Evolutionary conservation across 2,329 filamentous ascomycete species (phyloP), one percentile per base, ranked within the genome.

Genomic region (Colletotrichum lupini): DNA sequence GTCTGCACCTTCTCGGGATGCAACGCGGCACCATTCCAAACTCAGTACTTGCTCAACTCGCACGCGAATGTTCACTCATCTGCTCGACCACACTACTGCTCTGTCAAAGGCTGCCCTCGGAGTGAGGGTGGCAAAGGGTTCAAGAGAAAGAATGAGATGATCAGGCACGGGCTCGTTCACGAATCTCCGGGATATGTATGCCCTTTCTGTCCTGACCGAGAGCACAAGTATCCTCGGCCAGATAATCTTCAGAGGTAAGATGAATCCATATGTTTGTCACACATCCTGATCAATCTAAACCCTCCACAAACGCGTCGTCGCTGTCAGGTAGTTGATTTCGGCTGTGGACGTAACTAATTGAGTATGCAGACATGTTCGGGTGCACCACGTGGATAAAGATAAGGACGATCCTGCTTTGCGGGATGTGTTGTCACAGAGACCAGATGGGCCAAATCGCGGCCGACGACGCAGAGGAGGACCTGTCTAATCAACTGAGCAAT

Each of bases 171-270:
- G 1, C 88, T 98, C 3, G 97, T 98, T 4, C 97, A 99, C 79
- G 93, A 95, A 76, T 97, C 95, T 8, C 97, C 97, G 1, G 96
- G 96, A 73, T 99, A 98, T 79, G 92, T 98, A 35, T 99, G 97
- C 81, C 97, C 97, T 0, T 98, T 98, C 80, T 99, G 97, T 81
- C 94, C 95, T 1, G 95, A 98, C 79, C 89, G 95, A 76, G 95
- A 98, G 81, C 96, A 98, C 82, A 95, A 93, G 80, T 98, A 98
- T 81, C 97, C 97, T 5, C 89, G 97, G 77, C 97, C 97, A 42
- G 97, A 99, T 82, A 98, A 98, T 86, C 85, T 99, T 68, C 96
- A 98, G 85, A 92, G 96, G 94, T 97, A 87, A 76, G 89, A 81
- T 32, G 4, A 35, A 19, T 37, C 26, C 19, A 6, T 19, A n/a